Base-by-base conservation (phyloP, 768 basidiomycete genomes). In the Cyclocybe cylindracea region DNA sequence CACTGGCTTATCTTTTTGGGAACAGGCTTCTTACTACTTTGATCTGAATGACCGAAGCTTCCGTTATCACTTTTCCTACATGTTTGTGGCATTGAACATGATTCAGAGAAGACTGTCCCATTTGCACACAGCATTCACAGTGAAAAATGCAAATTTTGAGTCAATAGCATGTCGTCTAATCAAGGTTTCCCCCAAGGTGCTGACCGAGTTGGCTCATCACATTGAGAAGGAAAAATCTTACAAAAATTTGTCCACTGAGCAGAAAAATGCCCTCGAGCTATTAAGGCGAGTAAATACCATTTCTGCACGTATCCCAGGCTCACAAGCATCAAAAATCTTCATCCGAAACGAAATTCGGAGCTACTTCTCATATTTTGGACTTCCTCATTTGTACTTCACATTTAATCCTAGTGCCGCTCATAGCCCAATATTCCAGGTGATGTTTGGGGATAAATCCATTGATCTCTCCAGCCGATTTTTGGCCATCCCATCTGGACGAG, bases 71-170 rank as follows among this genome's bases (percentile, higher is more conserved):
- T 35, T 51, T 10, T 60, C 56, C 9, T 69, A 58, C 40, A 36
- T 69, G 4, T 69, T 69, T 56, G 59, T 69, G 0, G 43, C 40
- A 0, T 47, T 67, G 4, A 67, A 69, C 52, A 63, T 69, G 7
- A n/a, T 63, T 1, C 68, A 69, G 39, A 31, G 63, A 2, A 41
- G 63, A 1, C 29, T 34, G 2, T 57, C 59, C 13, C 67, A 66
- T 57, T 39, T 66, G 4, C 54, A 63, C 7, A 68, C 66, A 7
- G 11, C 46, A 16, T 55, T 69, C 13, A 53, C 61, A 7, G 63
- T 67, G 11, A 39, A 46, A 2, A 50, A 46, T 14, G 6, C 33
- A 2, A 33, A 34, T 0, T 54, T 54, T 43, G 29, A 54, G 11
- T 39, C 42, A 3, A 33, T 54, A 2, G 53, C 53, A 4, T 6